phyloP scores from a whole-genome alignment of 805 yeast genomes.

The Teunomyces atbi region DNA sequence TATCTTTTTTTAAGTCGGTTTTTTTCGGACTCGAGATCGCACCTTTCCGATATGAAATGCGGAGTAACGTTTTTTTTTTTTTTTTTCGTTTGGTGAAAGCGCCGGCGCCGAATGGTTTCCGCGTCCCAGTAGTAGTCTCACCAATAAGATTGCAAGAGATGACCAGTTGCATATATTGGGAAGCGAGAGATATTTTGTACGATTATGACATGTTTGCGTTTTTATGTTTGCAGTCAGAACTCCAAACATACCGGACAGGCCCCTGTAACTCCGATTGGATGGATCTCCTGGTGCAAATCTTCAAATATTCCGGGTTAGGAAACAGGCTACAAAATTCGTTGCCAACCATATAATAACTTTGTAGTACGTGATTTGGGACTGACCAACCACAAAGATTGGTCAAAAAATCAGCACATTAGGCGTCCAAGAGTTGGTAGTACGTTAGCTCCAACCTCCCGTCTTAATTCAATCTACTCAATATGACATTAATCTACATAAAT shows the following conservation, averaged over 20 bases:
- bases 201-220: not conserved
- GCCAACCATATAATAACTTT: no score
- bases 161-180: not conserved
- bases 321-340: no score
- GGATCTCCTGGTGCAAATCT: not conserved
- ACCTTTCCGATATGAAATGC: not conserved
- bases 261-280: not conserved
- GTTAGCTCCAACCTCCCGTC: no score
- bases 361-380: no score
- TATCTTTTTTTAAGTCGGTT: not conserved
- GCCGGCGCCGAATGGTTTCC: not conserved
- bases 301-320: no score
- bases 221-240: no score
- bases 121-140: not conserved
- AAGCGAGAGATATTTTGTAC: not conserved
- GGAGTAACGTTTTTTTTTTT: not conserved
- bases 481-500: no score
- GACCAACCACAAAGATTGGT: no score
- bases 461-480: no score
- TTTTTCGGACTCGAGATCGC: conserved; percentile 2
- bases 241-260: not conserved
- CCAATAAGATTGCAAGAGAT: not conserved
- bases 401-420: no score
- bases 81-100: not conserved
- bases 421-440: no score